Base-by-base conservation (phyloP, 306 rosid species). In the Inga leiocalycina region DNA sequence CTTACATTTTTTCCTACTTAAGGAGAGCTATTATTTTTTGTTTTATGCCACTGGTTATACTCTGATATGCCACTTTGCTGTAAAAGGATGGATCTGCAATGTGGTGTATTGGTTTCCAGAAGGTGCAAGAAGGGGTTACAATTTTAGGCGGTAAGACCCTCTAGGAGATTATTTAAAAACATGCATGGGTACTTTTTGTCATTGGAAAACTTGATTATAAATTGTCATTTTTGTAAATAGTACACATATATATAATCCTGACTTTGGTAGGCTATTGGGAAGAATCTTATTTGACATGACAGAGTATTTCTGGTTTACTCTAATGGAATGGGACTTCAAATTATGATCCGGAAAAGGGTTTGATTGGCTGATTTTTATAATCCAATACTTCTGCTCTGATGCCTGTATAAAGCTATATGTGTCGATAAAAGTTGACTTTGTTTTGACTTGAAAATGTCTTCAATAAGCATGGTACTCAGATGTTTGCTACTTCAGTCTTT, bases 61-160 rank as follows among this genome's bases (percentile, higher is more conserved):
- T 41, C 56, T 66, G 73, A 88, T 62, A 56, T 74, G 43, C 80
- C 20, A 16, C 77, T 77, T 52, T 74, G 37, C 85, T 81, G 51
- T 66, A 78, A 82, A 84, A 95, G 97, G 96, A 86, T 45, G 91
- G 91, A 79, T 94, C 91, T 75, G 81, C 93, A 75, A 59, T 86
- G 91, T 93, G 96, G 99, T 95, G 99, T 85, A 85, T 93, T 6
- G 98, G 99, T 73, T 91, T 95, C 88, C 92, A 88, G 91, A 95
- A 88, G 82, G 85, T 78, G 65, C 96, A 88, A 84, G 94, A 91
- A 79, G 99, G 96, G 70, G 81, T 87, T 35, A 85, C 96, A 22
- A 93, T 95, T 76, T 90, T 95, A 90, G 99, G 99, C 93, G 99
- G 98, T 95, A 54, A 81, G 90, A 45, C 76, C 45, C 73, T 79